Conservation (phyloP, 352 stramenopile species). For the Aphanomyces cochlioides region DNA sequence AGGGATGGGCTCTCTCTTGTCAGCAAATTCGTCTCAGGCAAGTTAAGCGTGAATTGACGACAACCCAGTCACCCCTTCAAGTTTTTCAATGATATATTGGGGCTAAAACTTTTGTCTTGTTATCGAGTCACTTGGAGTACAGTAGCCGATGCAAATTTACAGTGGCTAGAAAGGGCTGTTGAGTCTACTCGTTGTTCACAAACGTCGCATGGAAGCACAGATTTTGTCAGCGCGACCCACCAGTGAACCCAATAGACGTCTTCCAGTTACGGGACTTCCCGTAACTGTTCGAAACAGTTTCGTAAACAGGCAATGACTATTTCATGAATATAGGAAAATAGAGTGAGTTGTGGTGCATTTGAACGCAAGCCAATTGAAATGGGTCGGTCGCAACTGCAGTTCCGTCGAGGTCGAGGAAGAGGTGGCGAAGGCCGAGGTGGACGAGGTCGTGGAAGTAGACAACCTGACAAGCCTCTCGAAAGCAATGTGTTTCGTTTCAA, state of each 20-base stretch:
- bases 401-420: constrained; percentile 44
- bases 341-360: constrained; percentile 4
- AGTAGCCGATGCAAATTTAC: too few relatives aligned
- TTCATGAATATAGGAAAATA: constrained; percentile 2
- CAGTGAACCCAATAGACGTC: too few relatives aligned
- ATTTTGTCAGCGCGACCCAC: not conserved
- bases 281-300: not conserved
- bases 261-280: not conserved
- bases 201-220: not conserved
- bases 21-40: too few relatives aligned
- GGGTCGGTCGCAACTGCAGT: constrained; percentile 71
- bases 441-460: constrained; percentile 23
- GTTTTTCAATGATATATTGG: too few relatives aligned
- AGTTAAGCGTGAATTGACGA: too few relatives aligned
- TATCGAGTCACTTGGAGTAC: too few relatives aligned
- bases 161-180: not conserved
- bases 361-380: constrained; percentile 34
- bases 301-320: not conserved
- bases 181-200: not conserved
- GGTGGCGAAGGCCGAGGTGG: constrained; percentile 22
- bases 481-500: constrained; percentile 74
- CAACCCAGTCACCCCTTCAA: too few relatives aligned
- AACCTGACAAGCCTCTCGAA: constrained; percentile 39
- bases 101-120: too few relatives aligned
- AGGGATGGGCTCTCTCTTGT: too few relatives aligned